A percentile compares a stretch with the other conserved stretches of the same genome.
Evolutionary conservation across 108 stramenopile genomes (phyloP).

Genomic region (Bacterosira constricta): DNA sequence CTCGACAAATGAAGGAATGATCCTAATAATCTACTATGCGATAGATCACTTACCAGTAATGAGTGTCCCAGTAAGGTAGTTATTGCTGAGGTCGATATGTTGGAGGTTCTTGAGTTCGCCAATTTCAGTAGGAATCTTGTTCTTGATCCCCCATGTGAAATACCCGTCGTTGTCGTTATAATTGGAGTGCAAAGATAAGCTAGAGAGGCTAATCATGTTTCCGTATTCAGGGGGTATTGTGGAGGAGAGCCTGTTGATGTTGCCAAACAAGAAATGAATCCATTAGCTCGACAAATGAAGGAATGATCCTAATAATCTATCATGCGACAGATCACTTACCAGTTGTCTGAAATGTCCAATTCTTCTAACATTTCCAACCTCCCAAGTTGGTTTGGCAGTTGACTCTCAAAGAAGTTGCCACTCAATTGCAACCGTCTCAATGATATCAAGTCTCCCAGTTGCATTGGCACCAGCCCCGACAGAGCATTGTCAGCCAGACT

Average conservation of each 20-base stretch:
- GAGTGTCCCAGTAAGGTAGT: constrained; percentile 38
- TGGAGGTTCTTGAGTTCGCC: constrained; percentile 42
- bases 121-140: constrained; percentile 36
- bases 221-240: constrained; percentile 43
- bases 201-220: constrained; percentile 34
- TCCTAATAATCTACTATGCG: too few species aligned
- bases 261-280: background rate
- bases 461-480: constrained; percentile 32
- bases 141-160: constrained; percentile 41
- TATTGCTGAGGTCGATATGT: constrained; percentile 35
- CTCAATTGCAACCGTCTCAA: constrained; percentile 33
- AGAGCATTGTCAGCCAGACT: constrained; percentile 31
- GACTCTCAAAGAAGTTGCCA: constrained; percentile 36
- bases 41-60: constrained; percentile 34
- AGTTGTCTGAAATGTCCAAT: constrained; percentile 42
- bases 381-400: constrained; percentile 30
- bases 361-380: constrained; percentile 41
- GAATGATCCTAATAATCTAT: too few species aligned
- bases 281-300: background rate
- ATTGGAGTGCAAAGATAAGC: constrained; percentile 37
- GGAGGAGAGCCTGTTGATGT: constrained; percentile 37
- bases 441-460: constrained; percentile 39
- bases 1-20: background rate
- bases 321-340: constrained; percentile 30
- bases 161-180: constrained; percentile 41